These are phyloP conservation scores for Pulveroboletus ravenelii DNA, from an alignment of 768 basidiomycete species.

Conservation along the genomic window DNA sequence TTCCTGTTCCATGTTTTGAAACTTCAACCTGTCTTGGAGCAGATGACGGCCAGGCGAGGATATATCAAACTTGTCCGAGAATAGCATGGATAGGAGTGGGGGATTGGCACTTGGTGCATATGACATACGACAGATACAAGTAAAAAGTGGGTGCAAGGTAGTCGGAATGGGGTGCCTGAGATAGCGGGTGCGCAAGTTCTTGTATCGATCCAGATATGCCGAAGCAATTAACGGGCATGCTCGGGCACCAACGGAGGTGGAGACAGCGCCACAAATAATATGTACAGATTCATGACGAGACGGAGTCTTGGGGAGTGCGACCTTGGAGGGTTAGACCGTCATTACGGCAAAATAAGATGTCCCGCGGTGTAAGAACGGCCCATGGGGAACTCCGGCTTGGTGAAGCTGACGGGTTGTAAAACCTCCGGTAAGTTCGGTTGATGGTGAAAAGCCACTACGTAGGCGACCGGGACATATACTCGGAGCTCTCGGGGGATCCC, in stretches of 20 bases:
- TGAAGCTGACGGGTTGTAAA: background rate
- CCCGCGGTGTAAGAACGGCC: constrained; percentile 22
- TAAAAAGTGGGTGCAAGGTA: constrained; percentile 27
- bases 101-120: constrained; percentile 24
- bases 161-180: constrained; percentile 31
- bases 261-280: constrained; percentile 19
- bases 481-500: constrained; percentile 22
- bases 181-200: constrained; percentile 33
- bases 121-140: constrained; percentile 32
- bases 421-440: constrained; percentile 14
- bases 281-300: constrained; percentile 21
- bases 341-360: constrained; percentile 27
- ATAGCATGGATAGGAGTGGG: constrained; percentile 37
- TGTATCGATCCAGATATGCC: constrained; percentile 32
- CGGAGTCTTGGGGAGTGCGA: constrained; percentile 23
- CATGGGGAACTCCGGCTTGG: constrained; percentile 9
- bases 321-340: constrained; percentile 25
- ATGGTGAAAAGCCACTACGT: constrained; percentile 9
- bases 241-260: constrained; percentile 13
- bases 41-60: constrained; percentile 39
- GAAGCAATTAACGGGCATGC: constrained; percentile 33
- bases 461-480: constrained; percentile 16
- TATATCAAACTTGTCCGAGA: constrained; percentile 47
- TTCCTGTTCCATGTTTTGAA: constrained; percentile 39
- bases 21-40: constrained; percentile 19